phyloP scores from a whole-genome alignment of 2,329 filamentous ascomycete species.

The Trichophyton verrucosum region DNA sequence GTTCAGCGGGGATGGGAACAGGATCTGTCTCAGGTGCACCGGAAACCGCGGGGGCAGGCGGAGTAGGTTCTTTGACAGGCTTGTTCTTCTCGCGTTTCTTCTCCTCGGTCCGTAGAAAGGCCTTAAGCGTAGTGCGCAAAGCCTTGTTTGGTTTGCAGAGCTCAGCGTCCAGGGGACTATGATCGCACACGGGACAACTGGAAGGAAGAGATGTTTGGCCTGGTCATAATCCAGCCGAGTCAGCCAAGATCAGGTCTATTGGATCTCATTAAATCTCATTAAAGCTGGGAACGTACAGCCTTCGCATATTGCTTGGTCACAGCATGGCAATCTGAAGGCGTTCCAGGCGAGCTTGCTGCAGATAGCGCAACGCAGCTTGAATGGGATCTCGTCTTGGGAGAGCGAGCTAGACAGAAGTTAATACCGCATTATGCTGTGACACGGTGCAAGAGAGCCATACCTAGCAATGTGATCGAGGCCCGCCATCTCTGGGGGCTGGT shows the following conservation, averaged over 20 bases:
- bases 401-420: slow-evolving; percentile 47
- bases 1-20: neutral
- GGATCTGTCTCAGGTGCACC: neutral
- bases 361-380: slow-evolving; percentile 86
- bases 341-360: slow-evolving; percentile 87
- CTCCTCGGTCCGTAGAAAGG: slow-evolving; percentile 80
- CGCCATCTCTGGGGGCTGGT: slow-evolving; percentile 21
- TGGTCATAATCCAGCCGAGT: slow-evolving; percentile 23
- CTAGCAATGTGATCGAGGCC: slow-evolving; percentile 33
- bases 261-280: neutral
- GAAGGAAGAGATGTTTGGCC: slow-evolving; percentile 64
- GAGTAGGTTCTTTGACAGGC: slow-evolving; percentile 22
- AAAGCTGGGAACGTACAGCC: slow-evolving; percentile 50
- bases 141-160: slow-evolving; percentile 83
- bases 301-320: slow-evolving; percentile 88
- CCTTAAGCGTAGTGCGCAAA: slow-evolving; percentile 80
- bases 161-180: slow-evolving; percentile 72
- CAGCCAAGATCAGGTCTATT: slow-evolving; percentile 10
- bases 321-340: slow-evolving; percentile 83
- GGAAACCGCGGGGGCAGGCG: slow-evolving; percentile 19
- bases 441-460: slow-evolving; percentile 17
- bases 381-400: slow-evolving; percentile 74
- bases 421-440: neutral
- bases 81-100: slow-evolving; percentile 67
- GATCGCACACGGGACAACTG: slow-evolving; percentile 85